Conservation (phyloP, 176 grass and related monocot genomes). For the Carex parvula region DNA sequence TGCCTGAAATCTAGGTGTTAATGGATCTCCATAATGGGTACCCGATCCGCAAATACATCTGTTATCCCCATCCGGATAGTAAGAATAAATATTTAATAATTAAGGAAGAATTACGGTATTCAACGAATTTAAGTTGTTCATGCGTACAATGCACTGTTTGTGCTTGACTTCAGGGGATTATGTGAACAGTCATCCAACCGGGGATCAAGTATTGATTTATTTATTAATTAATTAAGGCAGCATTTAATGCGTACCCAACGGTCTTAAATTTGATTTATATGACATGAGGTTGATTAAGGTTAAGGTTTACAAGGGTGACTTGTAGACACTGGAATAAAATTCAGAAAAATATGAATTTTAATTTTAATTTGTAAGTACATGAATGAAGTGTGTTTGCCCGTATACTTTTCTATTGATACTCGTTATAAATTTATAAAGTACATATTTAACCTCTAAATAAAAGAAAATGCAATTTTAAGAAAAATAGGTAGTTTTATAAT, state of each 20-base stretch:
- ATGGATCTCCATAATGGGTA: slow-evolving; percentile 13
- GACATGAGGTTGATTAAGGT: neutral
- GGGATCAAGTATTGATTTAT: neutral
- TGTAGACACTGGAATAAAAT: too few species aligned
- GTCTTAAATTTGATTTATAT: neutral
- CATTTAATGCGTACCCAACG: neutral
- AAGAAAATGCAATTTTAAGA: too few species aligned
- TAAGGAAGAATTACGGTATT: neutral
- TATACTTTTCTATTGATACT: too few species aligned
- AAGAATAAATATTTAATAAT: neutral
- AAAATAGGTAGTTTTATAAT: too few species aligned
- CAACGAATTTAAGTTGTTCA: neutral
- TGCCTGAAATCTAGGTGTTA: slow-evolving; percentile 7
- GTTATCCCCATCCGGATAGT: neutral
- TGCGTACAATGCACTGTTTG: neutral
- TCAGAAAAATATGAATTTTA: neutral
- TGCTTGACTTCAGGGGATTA: neutral
- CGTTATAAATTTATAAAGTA: too few species aligned
- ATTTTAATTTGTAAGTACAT: too few species aligned
- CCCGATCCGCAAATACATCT: neutral
- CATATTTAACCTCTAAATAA: too few species aligned
- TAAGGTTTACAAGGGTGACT: neutral
- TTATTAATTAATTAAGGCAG: neutral
- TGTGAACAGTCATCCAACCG: neutral
- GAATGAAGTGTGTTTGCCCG: neutral